Percentiles rank a stretch among this genome's conserved stretches.
These are phyloP conservation scores for Rhizopus delemar DNA, from an alignment of 371 early-diverging fungal genomes.

Conservation along the genomic window DNA sequence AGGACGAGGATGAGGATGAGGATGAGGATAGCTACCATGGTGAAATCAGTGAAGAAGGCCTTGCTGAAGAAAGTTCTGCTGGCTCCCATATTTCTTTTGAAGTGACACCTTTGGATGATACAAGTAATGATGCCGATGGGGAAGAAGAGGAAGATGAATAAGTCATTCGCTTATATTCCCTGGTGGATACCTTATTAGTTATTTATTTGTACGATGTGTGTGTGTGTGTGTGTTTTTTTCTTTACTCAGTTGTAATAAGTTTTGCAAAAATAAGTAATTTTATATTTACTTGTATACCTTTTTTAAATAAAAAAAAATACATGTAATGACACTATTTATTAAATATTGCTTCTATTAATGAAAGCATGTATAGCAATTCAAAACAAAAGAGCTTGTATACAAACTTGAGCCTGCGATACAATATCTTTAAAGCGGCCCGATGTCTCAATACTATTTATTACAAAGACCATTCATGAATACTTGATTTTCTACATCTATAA, in stretches of 20 bases:
- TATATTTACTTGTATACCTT: too few relatives aligned
- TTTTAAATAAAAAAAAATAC: too few relatives aligned
- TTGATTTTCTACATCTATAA: constrained; percentile 55
- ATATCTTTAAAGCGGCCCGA: neutral
- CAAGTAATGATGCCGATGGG: constrained; percentile 7
- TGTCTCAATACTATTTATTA: constrained; percentile 8
- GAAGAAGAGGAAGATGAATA: constrained; percentile 15
- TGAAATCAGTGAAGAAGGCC: neutral
- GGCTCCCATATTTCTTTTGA: too few relatives aligned
- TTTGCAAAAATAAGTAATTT: too few relatives aligned
- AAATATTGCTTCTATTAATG: too few relatives aligned
- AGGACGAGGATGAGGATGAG: neutral
- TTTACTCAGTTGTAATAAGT: too few relatives aligned
- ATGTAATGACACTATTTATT: too few relatives aligned
- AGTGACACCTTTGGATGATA: neutral
- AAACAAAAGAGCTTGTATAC: too few relatives aligned
- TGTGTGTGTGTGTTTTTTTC: constrained; percentile 3
- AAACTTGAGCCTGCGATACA: too few relatives aligned
- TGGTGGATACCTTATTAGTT: too few relatives aligned
- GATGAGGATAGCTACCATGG: neutral
- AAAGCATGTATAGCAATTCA: too few relatives aligned
- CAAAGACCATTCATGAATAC: constrained; percentile 46
- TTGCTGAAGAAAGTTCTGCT: too few relatives aligned
- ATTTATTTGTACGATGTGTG: neutral
- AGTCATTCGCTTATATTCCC: neutral